Evolutionary conservation across 805 yeast species (phyloP), one percentile per base, ranked within the genome.

Genomic region (Candida tallmaniae): DNA sequence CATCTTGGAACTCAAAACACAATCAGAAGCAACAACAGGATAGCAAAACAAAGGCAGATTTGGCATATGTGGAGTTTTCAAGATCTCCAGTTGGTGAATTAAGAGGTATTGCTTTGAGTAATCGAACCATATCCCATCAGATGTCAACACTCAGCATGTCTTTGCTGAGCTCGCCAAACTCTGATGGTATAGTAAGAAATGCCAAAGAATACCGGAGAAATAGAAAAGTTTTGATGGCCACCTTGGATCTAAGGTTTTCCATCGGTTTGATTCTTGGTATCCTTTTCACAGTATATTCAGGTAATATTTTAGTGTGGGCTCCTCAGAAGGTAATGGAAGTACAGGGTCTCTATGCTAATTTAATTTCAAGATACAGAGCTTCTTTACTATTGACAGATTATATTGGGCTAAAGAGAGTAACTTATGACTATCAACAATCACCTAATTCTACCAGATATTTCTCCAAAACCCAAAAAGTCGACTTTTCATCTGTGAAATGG

Each of bases 61-160:
- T 93, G 39, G 96, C 97, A 0, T 93, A 93, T 50, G 89, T 93
- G 10, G 98, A 93, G 60, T 93, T 83, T 51, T 78, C 93, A 0
- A 75, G 89, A 46, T 83, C 94, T 2, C 94, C 97, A 0, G 76
- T 84, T 18, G 97, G 97, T 3, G 94, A 89, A 44, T 60, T 88
- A 23, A 70, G 96, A 38, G 99, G 99, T 12, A 95, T 93, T 23
- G 96, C 94, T 1, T 74, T 93, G 52, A 83, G 93, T 16, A 97
- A 93, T 54, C 68, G 86, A 39, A 88, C 96, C 0, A 74, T 93
- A 5, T 71, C 83, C 52, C 90, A 86, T 45, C 98, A 93, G 52
- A 85, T 93, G 89, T 73, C 76, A 41, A 74, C 86, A 30, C 51
- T 93, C 16, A 73, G 83, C 4, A 70, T 79, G 7, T 76, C 90